Base-by-base conservation (phyloP, 352 stramenopile species). In the Globisporangium echinulatum region DNA sequence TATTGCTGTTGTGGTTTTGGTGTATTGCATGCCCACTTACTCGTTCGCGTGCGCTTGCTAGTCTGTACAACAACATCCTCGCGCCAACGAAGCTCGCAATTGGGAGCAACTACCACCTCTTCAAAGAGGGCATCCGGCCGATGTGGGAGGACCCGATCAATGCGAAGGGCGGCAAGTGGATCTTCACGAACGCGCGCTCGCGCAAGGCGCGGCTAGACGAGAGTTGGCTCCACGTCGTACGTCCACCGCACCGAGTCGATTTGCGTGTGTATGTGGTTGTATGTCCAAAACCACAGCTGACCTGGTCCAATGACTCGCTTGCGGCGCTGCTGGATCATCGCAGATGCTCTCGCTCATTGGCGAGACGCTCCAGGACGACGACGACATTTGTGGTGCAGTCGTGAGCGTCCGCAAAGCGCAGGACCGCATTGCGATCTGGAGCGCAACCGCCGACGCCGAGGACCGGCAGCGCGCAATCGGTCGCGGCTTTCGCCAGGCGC, bases 91-190 rank as follows among this genome's bases (percentile, higher is more conserved):
- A 96, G 67, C 79, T 98, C 42, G 75, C 85, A 50, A 75, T 93
- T 13, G 87, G 90, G 67, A 97, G 88, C 68, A 98, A 99, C 84
- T 99, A 98, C 75, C 95, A 98, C 70, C 79, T 99, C 63, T 99
- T 99, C 71, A 97, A 97, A 71, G 81, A 98, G 50, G 95, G 96
- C 51, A 92, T 98, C 49, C 83, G 94, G 56, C 96, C 96, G 25
- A 98, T 98, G 89, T 99, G 96, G 96, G 96, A 99, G 77, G 96
- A 99, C 71, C 82, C 87, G 25, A 78, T 87, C 46, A 98, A 98
- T 72, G 83, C 74, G 62, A 97, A 86, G 71, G 96, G 96, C 40
- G 96, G 96, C 63, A 99, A 98, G 76, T 99, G 96, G 81, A 96
- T 99, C 60, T 89, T 99, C 46, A 98, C 94, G 14, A 97, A 98